These are phyloP conservation scores for Talaromyces albobiverticillius DNA, from an alignment of 2,329 filamentous ascomycete genomes.

Conservation along the genomic window DNA sequence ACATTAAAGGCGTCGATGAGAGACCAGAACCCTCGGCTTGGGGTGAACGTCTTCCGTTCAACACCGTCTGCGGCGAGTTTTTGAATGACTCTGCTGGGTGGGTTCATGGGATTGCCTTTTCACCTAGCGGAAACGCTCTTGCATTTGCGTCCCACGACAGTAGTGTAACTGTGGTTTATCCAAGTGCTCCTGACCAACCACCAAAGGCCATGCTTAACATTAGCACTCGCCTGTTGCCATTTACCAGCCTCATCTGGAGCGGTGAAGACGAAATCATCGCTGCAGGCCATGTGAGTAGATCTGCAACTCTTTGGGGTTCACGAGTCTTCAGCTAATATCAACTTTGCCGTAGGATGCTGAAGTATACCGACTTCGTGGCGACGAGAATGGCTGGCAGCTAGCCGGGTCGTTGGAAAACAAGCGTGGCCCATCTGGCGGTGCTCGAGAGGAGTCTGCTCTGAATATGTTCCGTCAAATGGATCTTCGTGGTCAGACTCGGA, in stretches of 20 bases:
- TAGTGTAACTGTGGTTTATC: slow-evolving; percentile 95
- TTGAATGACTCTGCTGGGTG: slow-evolving; percentile 95
- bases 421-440: slow-evolving; percentile 54
- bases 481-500: slow-evolving; percentile 85
- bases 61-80: slow-evolving; percentile 96
- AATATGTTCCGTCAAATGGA: slow-evolving; percentile 99
- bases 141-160: slow-evolving; percentile 95
- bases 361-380: slow-evolving; percentile 83
- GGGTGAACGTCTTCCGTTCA: slow-evolving; percentile 95
- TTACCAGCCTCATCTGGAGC: slow-evolving; percentile 90
- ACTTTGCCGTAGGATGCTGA: slow-evolving; percentile 59
- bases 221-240: slow-evolving; percentile 84
- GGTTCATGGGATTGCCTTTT: slow-evolving; percentile 92
- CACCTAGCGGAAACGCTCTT: slow-evolving; percentile 85
- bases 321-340: neutral
- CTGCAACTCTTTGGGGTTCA: neutral
- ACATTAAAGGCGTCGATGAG: slow-evolving; percentile 90
- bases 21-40: slow-evolving; percentile 83
- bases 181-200: slow-evolving; percentile 82
- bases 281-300: slow-evolving; percentile 70
- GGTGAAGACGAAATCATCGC: slow-evolving; percentile 90
- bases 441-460: slow-evolving; percentile 82
- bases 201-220: slow-evolving; percentile 88
- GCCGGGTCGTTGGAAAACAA: slow-evolving; percentile 77
- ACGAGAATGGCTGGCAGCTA: slow-evolving; percentile 77